Percentiles rank a stretch among this genome's conserved stretches.
Conservation (phyloP, 768 basidiomycete genomes). For the Tricholoma bakamatsutake region DNA sequence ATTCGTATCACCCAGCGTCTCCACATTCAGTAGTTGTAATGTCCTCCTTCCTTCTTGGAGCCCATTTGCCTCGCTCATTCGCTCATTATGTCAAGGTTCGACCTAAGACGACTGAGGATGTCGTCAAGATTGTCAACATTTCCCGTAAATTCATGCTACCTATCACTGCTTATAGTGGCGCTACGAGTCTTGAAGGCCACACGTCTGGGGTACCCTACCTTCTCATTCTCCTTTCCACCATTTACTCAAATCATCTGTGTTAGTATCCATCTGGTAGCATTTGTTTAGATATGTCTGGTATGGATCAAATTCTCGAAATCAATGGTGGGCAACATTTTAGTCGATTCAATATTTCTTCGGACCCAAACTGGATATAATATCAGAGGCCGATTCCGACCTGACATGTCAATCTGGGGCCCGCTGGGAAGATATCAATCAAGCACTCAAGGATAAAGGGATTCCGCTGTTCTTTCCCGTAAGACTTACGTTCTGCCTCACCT, state of each 20-base stretch:
- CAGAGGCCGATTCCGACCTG: slow-evolving; percentile 70
- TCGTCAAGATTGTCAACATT: slow-evolving; percentile 73
- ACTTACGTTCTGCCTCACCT: not conserved
- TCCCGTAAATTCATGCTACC: slow-evolving; percentile 71
- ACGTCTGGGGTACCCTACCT: slow-evolving; percentile 58
- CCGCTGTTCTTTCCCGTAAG: slow-evolving; percentile 84
- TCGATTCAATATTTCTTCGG: not conserved
- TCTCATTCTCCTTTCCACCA: not conserved
- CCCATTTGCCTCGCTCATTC: slow-evolving; percentile 7
- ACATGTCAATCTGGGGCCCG: slow-evolving; percentile 69
- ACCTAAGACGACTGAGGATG: slow-evolving; percentile 69
- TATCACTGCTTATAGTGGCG: slow-evolving; percentile 77
- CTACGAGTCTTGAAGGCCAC: slow-evolving; percentile 85
- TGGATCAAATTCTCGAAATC: slow-evolving; percentile 77
- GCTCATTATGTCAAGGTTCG: slow-evolving; percentile 38
- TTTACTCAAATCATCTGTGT: not conserved
- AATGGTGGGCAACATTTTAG: slow-evolving; percentile 41
- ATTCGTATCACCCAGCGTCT: slow-evolving; percentile 59
- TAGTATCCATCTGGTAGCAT: slow-evolving; percentile 58
- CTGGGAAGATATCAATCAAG: slow-evolving; percentile 75
- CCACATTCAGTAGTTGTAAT: slow-evolving; percentile 48
- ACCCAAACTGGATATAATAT: not conserved
- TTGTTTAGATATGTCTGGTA: slow-evolving; percentile 74
- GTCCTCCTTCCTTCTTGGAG: not conserved
- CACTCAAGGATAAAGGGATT: slow-evolving; percentile 61